Evolutionary conservation across 495 filamentous ascomycete genomes (phyloP).

Genomic region (Xylaria castorea): DNA sequence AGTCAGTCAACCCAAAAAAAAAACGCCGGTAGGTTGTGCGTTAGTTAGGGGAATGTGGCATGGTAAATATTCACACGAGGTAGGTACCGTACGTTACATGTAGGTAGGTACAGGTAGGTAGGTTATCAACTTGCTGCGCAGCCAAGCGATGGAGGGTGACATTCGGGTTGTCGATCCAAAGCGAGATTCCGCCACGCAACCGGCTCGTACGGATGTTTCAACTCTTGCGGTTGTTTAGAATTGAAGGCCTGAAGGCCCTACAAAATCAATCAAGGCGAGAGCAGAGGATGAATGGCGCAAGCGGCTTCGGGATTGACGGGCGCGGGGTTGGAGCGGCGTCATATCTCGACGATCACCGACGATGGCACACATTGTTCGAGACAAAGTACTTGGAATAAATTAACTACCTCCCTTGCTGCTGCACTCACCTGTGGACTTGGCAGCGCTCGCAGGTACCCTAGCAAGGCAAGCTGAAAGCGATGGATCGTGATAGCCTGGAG

Average conservation of each 20-base stretch:
- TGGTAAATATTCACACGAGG: not conserved
- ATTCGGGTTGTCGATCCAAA: slow-evolving; percentile 21
- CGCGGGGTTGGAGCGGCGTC: slow-evolving; percentile 11
- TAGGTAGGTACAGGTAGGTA: not conserved
- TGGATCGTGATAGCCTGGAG: not conserved
- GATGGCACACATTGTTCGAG: not conserved
- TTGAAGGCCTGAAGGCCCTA: no score
- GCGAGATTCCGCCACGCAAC: slow-evolving; percentile 10
- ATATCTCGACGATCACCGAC: not conserved
- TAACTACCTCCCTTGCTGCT: not conserved
- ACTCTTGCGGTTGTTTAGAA: not conserved
- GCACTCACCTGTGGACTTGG: not conserved
- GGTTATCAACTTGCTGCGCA: slow-evolving; percentile 2
- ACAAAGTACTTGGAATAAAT: not conserved
- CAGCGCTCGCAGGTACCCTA: not conserved
- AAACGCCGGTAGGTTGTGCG: not conserved
- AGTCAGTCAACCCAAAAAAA: slow-evolving; percentile 14
- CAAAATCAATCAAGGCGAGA: not conserved
- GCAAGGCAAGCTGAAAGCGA: not conserved
- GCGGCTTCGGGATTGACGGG: not conserved
- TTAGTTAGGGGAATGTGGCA: slow-evolving; percentile 9
- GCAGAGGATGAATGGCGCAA: not conserved
- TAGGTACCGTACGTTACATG: not conserved
- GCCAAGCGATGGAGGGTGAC: slow-evolving; percentile 14
- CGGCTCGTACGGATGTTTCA: slow-evolving; percentile 19